Evolutionary conservation across 1,284 basidiomycete genomes (phyloP).

Genomic region (Vanrija humicola): DNA sequence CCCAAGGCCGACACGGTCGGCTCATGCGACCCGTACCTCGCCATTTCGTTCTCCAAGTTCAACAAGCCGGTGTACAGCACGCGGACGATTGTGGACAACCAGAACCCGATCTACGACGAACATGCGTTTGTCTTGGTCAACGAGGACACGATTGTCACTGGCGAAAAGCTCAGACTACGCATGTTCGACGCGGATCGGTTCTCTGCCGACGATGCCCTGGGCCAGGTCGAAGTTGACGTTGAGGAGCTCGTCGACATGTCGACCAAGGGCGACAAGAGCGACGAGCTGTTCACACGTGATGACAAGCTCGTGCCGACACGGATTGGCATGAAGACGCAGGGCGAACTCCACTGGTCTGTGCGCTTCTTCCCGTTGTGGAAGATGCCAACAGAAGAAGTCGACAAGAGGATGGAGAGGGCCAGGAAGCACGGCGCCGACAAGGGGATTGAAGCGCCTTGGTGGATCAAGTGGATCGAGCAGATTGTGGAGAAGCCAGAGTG

Average conservation of each 20-base stretch:
- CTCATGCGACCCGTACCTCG: conserved; percentile 47
- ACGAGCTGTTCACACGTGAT: conserved; percentile 25
- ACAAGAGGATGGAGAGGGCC: conserved; percentile 13
- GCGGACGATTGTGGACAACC: conserved; percentile 42
- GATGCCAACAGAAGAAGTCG: conserved; percentile 32
- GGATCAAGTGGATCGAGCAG: conserved; percentile 30
- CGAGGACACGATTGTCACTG: conserved; percentile 41
- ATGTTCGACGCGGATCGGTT: conserved; percentile 51
- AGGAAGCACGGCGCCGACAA: neutral
- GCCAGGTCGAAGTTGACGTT: conserved; percentile 48
- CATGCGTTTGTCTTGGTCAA: conserved; percentile 25
- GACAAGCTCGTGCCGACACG: conserved; percentile 30
- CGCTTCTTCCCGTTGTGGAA: conserved; percentile 45
- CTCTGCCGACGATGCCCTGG: conserved; percentile 51
- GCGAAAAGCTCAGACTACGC: conserved; percentile 41
- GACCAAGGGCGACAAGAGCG: neutral
- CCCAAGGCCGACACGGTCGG: conserved; percentile 44
- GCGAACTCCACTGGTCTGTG: conserved; percentile 41
- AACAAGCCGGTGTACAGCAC: conserved; percentile 47
- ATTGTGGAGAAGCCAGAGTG: conserved; percentile 33
- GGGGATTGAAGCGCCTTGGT: conserved; percentile 24
- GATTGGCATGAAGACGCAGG: conserved; percentile 37
- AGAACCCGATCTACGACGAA: conserved; percentile 47
- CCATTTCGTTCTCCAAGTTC: conserved; percentile 42
- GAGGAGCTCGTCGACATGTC: conserved; percentile 42